Evolutionary conservation across 2,329 filamentous ascomycete genomes (phyloP), one percentile per base, ranked within the genome.

Genomic region (Gaeumannomyces tritici): DNA sequence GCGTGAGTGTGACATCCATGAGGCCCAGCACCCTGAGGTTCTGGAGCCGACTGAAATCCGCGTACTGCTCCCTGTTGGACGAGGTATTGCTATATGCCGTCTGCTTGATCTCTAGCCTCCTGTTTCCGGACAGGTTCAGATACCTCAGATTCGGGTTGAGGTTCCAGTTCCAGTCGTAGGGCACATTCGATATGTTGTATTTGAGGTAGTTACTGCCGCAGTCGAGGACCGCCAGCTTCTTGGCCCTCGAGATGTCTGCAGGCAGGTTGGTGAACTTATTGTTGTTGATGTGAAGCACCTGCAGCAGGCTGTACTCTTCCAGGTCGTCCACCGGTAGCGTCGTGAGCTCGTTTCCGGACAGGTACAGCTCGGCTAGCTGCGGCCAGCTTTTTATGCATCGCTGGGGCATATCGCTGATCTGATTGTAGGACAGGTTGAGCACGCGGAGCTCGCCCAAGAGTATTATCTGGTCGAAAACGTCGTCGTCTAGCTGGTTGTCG

Each of bases 111-210:
- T 99, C 95, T 42, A 99, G 77, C 60, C 93, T 87, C 74, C 96
- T 97, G 77, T 99, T 99, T 61, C 95, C 95, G 0, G 93, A 98
- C 70, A 99, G 81, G 71, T 98, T 99, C 65, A 99, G 87, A 71
- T 96, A 99, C 66, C 93, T 89, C 67, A 99, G 78, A 69, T 97
- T 96, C 59, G 90, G 91, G 70, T 99, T 99, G 81, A 95, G 90
- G 71, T 98, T 98, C 95, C 95, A 99, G 70, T 99, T 99, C 95
- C 95, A 99, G 73, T 99, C 95, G 72, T 99, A 99, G 0, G 93
- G 95, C 81, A 96, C 96, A 71, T 99, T 99, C 33, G 92, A 95
- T 59, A 99, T 96, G 72, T 99, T 99, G 82, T 99, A 99, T 75
- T 98, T 99, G 63, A 99, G 80, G 27, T 85, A 87, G 72, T 99